These are phyloP conservation scores for Fagus sylvatica DNA, from an alignment of 306 rosid species.

Conservation along the genomic window DNA sequence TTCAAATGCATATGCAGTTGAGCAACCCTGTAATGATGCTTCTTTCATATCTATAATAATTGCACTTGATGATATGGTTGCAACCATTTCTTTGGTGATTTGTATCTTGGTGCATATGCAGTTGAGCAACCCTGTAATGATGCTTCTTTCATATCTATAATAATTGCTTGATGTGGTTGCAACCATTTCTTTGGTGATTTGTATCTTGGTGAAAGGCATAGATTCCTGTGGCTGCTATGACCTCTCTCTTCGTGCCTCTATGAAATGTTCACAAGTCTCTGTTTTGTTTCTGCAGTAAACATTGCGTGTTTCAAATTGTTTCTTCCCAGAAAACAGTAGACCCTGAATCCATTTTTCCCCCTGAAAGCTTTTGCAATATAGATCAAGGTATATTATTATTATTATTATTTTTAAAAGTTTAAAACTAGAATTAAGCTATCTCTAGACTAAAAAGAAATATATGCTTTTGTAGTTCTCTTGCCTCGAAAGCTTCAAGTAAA, in stretches of 20 bases:
- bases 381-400: slow-evolving; percentile 55
- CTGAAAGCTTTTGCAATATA: slow-evolving; percentile 56
- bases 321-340: slow-evolving; percentile 53
- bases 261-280: slow-evolving; percentile 21
- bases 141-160: not conserved
- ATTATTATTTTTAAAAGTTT: not conserved
- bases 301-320: slow-evolving; percentile 40
- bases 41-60: not conserved
- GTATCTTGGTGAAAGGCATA: not conserved
- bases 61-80: not conserved
- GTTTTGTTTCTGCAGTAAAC: slow-evolving; percentile 64
- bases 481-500: slow-evolving; percentile 44
- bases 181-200: not conserved
- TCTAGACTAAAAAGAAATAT: slow-evolving; percentile 19
- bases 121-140: not conserved
- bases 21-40: not conserved
- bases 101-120: no score
- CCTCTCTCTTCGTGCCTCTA: slow-evolving; percentile 13
- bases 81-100: not conserved
- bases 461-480: slow-evolving; percentile 56
- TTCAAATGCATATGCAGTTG: not conserved
- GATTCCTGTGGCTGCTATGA: slow-evolving; percentile 13
- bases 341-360: slow-evolving; percentile 61
- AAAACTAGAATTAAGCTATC: slow-evolving; percentile 13
- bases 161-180: not conserved